Percentiles rank a stretch among this genome's conserved stretches.
These are phyloP conservation scores for Podaxis carcinomalis DNA, from an alignment of 768 basidiomycete species.

Conservation along the genomic window DNA sequence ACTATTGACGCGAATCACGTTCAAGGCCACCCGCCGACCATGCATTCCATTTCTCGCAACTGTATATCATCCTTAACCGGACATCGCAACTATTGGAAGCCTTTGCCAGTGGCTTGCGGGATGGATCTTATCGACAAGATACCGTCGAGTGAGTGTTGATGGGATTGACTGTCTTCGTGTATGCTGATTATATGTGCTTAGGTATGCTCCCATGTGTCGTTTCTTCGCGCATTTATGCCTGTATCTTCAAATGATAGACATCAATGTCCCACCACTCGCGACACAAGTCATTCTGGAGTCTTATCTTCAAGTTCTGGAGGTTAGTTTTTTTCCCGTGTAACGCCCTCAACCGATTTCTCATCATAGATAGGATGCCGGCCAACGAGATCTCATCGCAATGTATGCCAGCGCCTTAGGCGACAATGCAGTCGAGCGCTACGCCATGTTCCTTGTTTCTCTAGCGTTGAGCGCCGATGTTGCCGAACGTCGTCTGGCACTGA, in stretches of 20 bases:
- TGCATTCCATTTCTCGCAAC: constrained; percentile 78
- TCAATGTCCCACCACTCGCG: constrained; percentile 66
- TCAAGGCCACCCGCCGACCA: constrained; percentile 59
- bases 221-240: constrained; percentile 95
- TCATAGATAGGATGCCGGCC: constrained; percentile 55
- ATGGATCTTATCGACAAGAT: constrained; percentile 42
- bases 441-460: constrained; percentile 80
- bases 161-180: background rate
- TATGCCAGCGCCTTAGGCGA: constrained; percentile 90
- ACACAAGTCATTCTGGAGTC: constrained; percentile 82
- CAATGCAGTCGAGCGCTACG: constrained; percentile 90
- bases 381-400: constrained; percentile 86
- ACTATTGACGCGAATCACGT: constrained; percentile 5
- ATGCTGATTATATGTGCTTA: background rate
- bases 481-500: constrained; percentile 67
- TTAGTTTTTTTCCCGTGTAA: constrained; percentile 22
- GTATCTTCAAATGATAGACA: constrained; percentile 78
- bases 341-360: background rate
- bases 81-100: constrained; percentile 64
- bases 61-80: constrained; percentile 71
- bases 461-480: constrained; percentile 57
- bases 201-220: constrained; percentile 45
- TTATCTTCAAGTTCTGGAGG: constrained; percentile 87
- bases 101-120: constrained; percentile 55
- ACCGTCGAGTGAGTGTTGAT: constrained; percentile 50